Base-by-base conservation (phyloP, 768 basidiomycete genomes). In the Hortiboletus flavorubellus region DNA sequence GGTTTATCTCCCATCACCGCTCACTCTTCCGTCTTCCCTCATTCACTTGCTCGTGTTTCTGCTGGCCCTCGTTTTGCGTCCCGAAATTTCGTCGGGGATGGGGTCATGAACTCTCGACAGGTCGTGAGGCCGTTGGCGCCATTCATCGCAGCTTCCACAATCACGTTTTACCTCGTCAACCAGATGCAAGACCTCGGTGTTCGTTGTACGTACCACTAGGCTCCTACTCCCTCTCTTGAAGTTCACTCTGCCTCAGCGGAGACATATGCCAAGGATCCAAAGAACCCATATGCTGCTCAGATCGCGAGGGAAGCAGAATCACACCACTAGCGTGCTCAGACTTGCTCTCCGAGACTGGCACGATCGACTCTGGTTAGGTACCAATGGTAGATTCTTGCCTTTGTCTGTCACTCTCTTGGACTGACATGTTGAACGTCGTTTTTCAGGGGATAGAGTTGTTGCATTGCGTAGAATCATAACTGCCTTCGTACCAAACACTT, bases 231-330 rank as follows among this genome's bases (percentile, higher is more conserved):
- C 8, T 5, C 42, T 45, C 31, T 1, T 8, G 8, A 12, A 21
- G 21, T 8, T 67, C 31, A 62, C 21, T 33, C 40, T 38, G 48
- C 39, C 54, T 26, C 56, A 89, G 89, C 88, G 55, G 80, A 80
- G 59, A 71, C 78, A 65, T 91, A 80, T 69, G 82, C 83, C 61
- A 85, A 83, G 63, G 87, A 92, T 69, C 82, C 90, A 34, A 83
- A 83, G 68, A 93, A 93, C 79, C 91, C 90, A 37, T 89, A 91
- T 72, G 87, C 86, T 10, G 84, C 83, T 23, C 80, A 87, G 66
- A 82, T 91, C 53, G 87, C 91, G 51, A 83, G 81, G 68, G 80
- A 87, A 68, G 59, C 62, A 2, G 74, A 87, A 67, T 65, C 64
- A n/a, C 76, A 76, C 46, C 76, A 78, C 37, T 76, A 68, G 60